phyloP scores from a whole-genome alignment of 805 yeast genomes.

The Candida silvicultrix region DNA sequence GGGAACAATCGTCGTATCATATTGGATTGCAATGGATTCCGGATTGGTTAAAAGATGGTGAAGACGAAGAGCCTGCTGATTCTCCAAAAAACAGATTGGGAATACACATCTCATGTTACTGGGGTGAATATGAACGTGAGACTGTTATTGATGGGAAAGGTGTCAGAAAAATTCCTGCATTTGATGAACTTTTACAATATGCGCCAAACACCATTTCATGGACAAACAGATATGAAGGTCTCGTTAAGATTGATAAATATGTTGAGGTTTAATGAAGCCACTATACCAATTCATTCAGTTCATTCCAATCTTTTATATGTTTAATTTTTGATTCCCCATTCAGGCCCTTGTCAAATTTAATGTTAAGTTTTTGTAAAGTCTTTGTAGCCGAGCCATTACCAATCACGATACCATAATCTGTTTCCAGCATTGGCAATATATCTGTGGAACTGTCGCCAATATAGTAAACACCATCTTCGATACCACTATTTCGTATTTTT shows the following conservation, averaged over 20 bases:
- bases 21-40: slow-evolving; percentile 78
- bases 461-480: slow-evolving; percentile 29
- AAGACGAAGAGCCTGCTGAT: slow-evolving; percentile 24
- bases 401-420: slow-evolving; percentile 42
- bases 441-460: slow-evolving; percentile 65
- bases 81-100: slow-evolving; percentile 36
- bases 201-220: slow-evolving; percentile 60
- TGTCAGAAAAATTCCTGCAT: slow-evolving; percentile 55
- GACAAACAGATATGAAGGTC: slow-evolving; percentile 62
- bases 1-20: slow-evolving; percentile 47
- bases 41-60: slow-evolving; percentile 33
- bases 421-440: slow-evolving; percentile 40
- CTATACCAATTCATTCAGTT: slow-evolving; percentile 9
- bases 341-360: slow-evolving; percentile 12
- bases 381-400: slow-evolving; percentile 30
- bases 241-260: slow-evolving; percentile 52
- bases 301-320: slow-evolving; percentile 17
- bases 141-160: slow-evolving; percentile 31
- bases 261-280: slow-evolving; percentile 30
- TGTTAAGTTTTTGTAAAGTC: slow-evolving; percentile 19
- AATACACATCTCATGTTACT: slow-evolving; percentile 59
- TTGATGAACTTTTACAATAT: slow-evolving; percentile 60
- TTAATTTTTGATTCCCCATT: slow-evolving; percentile 11
- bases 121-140: slow-evolving; percentile 65
- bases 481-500: slow-evolving; percentile 11